These are phyloP conservation scores for Zygoascus tannicola DNA, from an alignment of 805 yeast species.

Conservation along the genomic window DNA sequence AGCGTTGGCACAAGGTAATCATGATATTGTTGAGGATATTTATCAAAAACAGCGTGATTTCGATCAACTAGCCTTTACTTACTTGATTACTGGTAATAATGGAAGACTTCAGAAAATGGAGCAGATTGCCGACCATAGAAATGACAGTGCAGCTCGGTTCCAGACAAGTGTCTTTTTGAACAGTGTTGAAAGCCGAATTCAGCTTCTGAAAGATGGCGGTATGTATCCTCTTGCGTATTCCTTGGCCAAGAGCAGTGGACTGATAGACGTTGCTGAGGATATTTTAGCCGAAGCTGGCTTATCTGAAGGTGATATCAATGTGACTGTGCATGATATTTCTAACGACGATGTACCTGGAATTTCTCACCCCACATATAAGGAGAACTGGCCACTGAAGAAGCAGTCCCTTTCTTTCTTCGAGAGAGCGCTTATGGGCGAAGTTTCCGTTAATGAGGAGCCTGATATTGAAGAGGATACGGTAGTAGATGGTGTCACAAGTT, in stretches of 20 bases:
- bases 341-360: slow-evolving; percentile 38
- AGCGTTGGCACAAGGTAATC: slow-evolving; percentile 84
- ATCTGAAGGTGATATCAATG: slow-evolving; percentile 49
- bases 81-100: slow-evolving; percentile 72
- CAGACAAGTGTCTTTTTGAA: slow-evolving; percentile 75
- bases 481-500: slow-evolving; percentile 12
- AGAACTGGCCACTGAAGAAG: slow-evolving; percentile 76
- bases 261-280: slow-evolving; percentile 62
- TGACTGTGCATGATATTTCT: slow-evolving; percentile 37
- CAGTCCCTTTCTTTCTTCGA: slow-evolving; percentile 75
- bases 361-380: slow-evolving; percentile 33
- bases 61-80: slow-evolving; percentile 84
- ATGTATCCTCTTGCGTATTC: slow-evolving; percentile 86
- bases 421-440: slow-evolving; percentile 67
- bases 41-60: slow-evolving; percentile 80
- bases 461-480: slow-evolving; percentile 20
- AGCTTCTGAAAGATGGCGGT: slow-evolving; percentile 67
- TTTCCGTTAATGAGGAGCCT: slow-evolving; percentile 53
- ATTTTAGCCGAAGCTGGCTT: slow-evolving; percentile 65
- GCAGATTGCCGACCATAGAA: slow-evolving; percentile 79
- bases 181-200: slow-evolving; percentile 65
- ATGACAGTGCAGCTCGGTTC: slow-evolving; percentile 67
- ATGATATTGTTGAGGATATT: slow-evolving; percentile 73
- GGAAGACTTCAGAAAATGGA: slow-evolving; percentile 76
- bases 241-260: slow-evolving; percentile 78